phyloP scores from a whole-genome alignment of 169 alveolate species.

The Cryptosporidium meleagridis region DNA sequence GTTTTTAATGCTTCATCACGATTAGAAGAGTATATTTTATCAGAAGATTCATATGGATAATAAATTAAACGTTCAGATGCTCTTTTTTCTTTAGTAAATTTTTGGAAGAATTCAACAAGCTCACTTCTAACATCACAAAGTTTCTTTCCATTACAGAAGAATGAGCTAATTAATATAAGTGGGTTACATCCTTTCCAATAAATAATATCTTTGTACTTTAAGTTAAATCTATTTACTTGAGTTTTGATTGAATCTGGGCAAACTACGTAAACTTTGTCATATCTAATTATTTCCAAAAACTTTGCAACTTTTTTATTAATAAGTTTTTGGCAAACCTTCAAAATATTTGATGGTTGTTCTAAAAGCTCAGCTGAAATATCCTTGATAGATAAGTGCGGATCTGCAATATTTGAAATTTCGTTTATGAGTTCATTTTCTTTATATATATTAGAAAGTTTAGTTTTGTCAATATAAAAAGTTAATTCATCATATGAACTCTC shows the following conservation, averaged over 20 bases:
- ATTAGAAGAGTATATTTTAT: background rate
- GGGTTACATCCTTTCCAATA: constrained; percentile 64
- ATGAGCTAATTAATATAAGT: constrained; percentile 16
- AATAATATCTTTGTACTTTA: constrained; percentile 7
- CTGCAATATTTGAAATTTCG: constrained; percentile 9
- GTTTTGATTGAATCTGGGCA: background rate
- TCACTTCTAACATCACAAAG: constrained; percentile 14
- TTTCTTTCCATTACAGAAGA: constrained; percentile 55
- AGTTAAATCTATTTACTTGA: background rate
- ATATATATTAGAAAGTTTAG: constrained; percentile 5
- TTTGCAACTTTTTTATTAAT: constrained; percentile 25
- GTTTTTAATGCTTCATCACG: background rate
- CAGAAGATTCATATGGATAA: constrained; percentile 19
- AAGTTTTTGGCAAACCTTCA: constrained; percentile 1
- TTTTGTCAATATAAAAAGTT: constrained; percentile 20
- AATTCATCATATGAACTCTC: constrained; percentile 6
- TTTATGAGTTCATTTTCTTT: constrained; percentile 27
- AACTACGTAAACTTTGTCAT: constrained; percentile 17
- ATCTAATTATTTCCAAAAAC: background rate
- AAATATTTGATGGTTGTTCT: constrained; percentile 27
- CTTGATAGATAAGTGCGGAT: constrained; percentile 54
- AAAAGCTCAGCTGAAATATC: constrained; percentile 61
- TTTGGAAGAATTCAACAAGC: constrained; percentile 25
- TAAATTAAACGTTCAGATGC: background rate
- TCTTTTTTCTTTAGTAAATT: background rate